These are phyloP conservation scores for Sextonia rubra DNA, from an alignment of 164 flowering plant genomes.

Conservation along the genomic window DNA sequence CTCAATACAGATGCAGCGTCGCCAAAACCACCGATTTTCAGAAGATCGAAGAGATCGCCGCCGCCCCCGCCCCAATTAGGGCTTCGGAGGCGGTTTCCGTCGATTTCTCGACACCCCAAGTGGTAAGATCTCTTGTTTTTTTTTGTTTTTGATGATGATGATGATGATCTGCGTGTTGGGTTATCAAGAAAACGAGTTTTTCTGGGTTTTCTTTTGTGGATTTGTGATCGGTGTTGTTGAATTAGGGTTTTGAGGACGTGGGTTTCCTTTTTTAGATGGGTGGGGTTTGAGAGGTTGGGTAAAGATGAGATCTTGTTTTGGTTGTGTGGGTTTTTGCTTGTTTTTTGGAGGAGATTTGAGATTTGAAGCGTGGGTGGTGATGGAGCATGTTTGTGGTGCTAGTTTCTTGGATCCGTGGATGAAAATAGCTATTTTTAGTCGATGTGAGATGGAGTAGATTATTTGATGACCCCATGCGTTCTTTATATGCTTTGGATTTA, in stretches of 20 bases:
- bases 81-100: background rate
- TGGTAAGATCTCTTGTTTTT: slow-evolving; percentile 11
- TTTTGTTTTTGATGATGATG: no score
- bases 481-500: background rate
- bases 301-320: background rate
- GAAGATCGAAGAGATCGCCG: slow-evolving; percentile 7
- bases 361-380: background rate
- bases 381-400: background rate
- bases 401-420: background rate
- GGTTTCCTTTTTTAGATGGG: background rate
- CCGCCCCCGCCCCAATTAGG: background rate
- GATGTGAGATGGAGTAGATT: background rate
- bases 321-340: background rate
- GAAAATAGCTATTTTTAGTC: background rate
- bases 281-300: background rate
- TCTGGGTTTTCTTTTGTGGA: background rate
- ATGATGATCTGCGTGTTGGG: no score
- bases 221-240: background rate
- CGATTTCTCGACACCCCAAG: background rate
- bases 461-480: background rate
- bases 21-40: slow-evolving; percentile 1
- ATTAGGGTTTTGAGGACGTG: background rate
- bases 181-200: background rate
- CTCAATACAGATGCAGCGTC: slow-evolving; percentile 3
- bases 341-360: background rate